Base-by-base conservation (phyloP, 2,329 filamentous ascomycete genomes). In the Cadophora malorum region DNA sequence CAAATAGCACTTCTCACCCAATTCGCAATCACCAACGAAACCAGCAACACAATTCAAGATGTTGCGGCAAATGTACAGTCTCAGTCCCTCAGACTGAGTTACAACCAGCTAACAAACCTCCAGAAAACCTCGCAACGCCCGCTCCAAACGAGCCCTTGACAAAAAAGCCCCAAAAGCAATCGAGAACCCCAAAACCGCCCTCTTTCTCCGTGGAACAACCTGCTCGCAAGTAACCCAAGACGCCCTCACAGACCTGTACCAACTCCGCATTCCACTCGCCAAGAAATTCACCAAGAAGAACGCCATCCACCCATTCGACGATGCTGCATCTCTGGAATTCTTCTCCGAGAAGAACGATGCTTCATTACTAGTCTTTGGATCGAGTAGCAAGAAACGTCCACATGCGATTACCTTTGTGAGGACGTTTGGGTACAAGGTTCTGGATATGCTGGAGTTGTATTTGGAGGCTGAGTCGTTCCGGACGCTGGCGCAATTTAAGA, bases 241-340 rank as follows among this genome's bases (percentile, higher is more conserved):
- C 74, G 92, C 93, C 67, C 84, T 97, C 70, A 91, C 89, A 73
- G 96, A 97, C 76, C 87, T 99, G 66, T 88, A 93, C 80, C 87
- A 92, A 60, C 85, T 99, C 77, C 94, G 95, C 75, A 90, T 91
- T 76, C 94, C 94, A 2, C 86, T 95, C 70, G 90, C 90, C 72
- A 91, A 96, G 80, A 94, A 94, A 74, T 97, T 99, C 83, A 92
- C 89, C 81, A 99, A 98, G 87, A 98, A 98, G 84, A 99, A 99
- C 81, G 86, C 89, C 74, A 91, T 97, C 75, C 94, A 96, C 80
- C 96, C 96, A 1, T 99, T 99, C 80, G 95, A 97, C 80, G 94
- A 96, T 79, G 83, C 91, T 71, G 85, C 90, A 33, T 95, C 91
- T 64, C 87, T 98, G 73, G 93, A 97, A 81, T 99, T 99, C 84